These are phyloP conservation scores for Neurospora sp. DNA, from an alignment of 2,329 filamentous ascomycete genomes.

Conservation along the genomic window DNA sequence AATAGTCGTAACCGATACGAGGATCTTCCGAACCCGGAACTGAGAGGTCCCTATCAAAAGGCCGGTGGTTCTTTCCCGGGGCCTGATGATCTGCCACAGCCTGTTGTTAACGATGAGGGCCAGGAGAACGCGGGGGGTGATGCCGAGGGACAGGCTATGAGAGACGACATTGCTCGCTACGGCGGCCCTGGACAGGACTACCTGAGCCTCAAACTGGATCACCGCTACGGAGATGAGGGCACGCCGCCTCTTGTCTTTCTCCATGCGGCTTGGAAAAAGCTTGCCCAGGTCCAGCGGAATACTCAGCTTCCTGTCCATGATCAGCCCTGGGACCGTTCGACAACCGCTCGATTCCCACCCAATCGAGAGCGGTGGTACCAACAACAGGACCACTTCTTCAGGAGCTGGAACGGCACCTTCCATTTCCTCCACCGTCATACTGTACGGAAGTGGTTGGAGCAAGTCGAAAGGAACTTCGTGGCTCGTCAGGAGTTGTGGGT, in stretches of 20 bases:
- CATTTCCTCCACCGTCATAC: constrained; percentile 15
- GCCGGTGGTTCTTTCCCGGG: not conserved
- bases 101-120: not conserved
- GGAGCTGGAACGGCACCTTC: constrained; percentile 14
- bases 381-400: constrained; percentile 11
- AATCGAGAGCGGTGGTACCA: constrained; percentile 3
- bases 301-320: constrained; percentile 3
- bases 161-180: not conserved
- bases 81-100: not conserved
- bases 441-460: constrained; percentile 28
- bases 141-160: not conserved
- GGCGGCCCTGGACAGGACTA: not conserved
- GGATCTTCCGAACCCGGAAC: not conserved
- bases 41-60: not conserved
- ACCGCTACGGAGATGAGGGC: constrained; percentile 9
- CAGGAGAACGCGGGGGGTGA: not conserved
- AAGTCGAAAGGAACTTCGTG: constrained; percentile 51
- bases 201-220: constrained; percentile 5
- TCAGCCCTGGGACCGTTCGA: constrained; percentile 9
- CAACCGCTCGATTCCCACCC: constrained; percentile 1
- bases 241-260: constrained; percentile 13
- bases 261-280: constrained; percentile 11
- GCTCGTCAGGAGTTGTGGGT: constrained; percentile 5
- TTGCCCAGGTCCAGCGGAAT: constrained; percentile 3
- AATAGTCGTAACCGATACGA: not conserved